A percentile compares a stretch with the other conserved stretches of the same genome.
Evolutionary conservation across 768 basidiomycete species (phyloP).

Genomic region (Daedalea quercina): DNA sequence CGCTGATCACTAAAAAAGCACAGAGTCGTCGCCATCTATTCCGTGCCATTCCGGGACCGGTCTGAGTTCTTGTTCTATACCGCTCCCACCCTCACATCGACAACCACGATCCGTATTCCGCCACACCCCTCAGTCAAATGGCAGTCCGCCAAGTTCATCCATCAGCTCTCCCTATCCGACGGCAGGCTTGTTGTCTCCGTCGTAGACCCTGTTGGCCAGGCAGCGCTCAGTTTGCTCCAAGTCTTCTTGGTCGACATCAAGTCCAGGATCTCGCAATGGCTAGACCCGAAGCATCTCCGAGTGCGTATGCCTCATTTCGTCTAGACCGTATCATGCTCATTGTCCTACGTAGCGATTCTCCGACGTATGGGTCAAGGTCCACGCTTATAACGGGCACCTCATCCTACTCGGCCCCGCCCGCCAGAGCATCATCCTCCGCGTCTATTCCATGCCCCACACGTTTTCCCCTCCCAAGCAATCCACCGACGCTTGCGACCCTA

Average conservation of each 20-base stretch:
- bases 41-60: constrained; percentile 8
- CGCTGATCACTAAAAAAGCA: no score
- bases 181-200: not conserved
- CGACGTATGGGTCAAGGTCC: constrained; percentile 28
- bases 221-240: constrained; percentile 7
- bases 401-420: constrained; percentile 25
- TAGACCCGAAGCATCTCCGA: constrained; percentile 13
- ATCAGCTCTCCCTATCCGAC: constrained; percentile 6
- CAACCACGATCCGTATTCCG: constrained; percentile 8
- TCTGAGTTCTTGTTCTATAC: constrained; percentile 5
- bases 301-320: constrained; percentile 4
- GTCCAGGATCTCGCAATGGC: constrained; percentile 15
- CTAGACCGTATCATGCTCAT: not conserved
- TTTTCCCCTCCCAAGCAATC: not conserved
- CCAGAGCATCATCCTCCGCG: constrained; percentile 23
- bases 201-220: constrained; percentile 7
- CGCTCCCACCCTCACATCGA: constrained; percentile 5
- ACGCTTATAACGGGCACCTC: constrained; percentile 18
- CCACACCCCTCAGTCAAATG: constrained; percentile 8
- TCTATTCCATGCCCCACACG: constrained; percentile 24
- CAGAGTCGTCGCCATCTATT: constrained; percentile 14
- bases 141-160: constrained; percentile 11
- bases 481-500: not conserved
- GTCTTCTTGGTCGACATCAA: constrained; percentile 16
- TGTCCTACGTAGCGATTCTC: constrained; percentile 20